Conservation (phyloP, 1,284 basidiomycete species). For the Leccinum subfulvum region DNA sequence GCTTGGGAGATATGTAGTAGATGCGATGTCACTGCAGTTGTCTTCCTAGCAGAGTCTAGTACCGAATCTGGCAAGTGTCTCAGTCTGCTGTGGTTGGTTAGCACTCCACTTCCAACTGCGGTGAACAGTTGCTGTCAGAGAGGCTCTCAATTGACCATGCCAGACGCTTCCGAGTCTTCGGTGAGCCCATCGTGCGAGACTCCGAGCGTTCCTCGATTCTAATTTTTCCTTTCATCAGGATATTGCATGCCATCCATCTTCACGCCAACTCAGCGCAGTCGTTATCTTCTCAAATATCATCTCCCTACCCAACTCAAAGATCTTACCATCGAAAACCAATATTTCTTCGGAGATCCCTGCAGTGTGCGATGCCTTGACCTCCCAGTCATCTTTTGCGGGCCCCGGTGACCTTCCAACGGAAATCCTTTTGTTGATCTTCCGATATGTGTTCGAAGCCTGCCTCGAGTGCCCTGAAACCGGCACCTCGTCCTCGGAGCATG, state of each 20-base stretch:
- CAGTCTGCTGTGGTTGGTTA: too few relatives aligned
- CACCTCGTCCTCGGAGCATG: background rate
- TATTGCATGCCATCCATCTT: background rate
- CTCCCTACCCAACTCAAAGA: background rate
- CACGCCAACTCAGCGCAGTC: background rate
- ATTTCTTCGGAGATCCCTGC: background rate
- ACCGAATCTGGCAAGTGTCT: too few relatives aligned
- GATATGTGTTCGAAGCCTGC: conserved; percentile 7
- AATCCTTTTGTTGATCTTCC: conserved; percentile 10
- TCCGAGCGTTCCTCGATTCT: background rate
- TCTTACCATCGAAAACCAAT: background rate
- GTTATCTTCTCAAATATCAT: conserved; percentile 2
- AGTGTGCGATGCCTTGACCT: background rate
- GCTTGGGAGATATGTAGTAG: conserved; percentile 6
- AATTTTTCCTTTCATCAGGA: background rate
- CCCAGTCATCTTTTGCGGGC: background rate
- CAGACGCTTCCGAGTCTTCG: background rate
- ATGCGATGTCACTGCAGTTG: background rate
- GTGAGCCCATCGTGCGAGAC: background rate
- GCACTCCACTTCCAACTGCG: too few relatives aligned
- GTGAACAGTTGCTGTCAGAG: background rate
- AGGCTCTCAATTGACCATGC: background rate
- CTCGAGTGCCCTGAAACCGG: background rate
- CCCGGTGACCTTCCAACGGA: conserved; percentile 8
- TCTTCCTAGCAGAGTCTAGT: too few relatives aligned